Base-by-base conservation (phyloP, 1,139 yeast species). In the Sugiyamaella castrensis region DNA sequence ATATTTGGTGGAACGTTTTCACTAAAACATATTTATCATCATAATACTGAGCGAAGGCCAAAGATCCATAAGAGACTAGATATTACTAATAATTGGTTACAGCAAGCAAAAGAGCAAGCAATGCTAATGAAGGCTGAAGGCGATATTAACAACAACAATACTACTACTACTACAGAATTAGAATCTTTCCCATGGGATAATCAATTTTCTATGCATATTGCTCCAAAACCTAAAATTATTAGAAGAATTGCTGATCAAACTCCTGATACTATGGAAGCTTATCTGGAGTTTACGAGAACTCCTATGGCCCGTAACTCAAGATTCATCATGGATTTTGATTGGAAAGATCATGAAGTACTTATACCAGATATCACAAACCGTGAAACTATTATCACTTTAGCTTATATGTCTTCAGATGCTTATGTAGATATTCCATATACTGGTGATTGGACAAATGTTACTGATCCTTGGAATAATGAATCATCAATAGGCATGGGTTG, bases 371-470 rank as follows among this genome's bases (percentile, higher is more conserved):
- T 92, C 8, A 69, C 79, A 2, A 96, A 91, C 66, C 77, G 77
- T 48, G 81, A 80, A 36, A 86, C 97, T 0, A 65, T 92, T 5
- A 72, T 91, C 4, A 72, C 86, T 1, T 70, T 92, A 40, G 98
- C 98, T 0, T 70, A 84, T 49, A 85, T 92, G 79, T 81, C 97
- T 0, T 86, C 96, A 1, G 87, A 92, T 67, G 98, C 98, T 2
- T 92, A 92, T 62, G 96, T 88, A 1, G 76, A 78, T 44, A 71
- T 80, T 34, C 97, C 98, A 1, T 68, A 72, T 35, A 78, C 81
- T 34, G 95, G 91, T 48, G 95, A 88, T 64, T 92, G 98, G 98
- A 71, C 84, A 40, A 95, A 91, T 59, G 82, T 91, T 5, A 82
- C 82, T 1, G 76, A 73, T 19, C 77, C 79, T 0, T 85, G 87